These are phyloP conservation scores for Curvularia hawaiiensis DNA, from an alignment of 2,329 filamentous ascomycete genomes.

Conservation along the genomic window DNA sequence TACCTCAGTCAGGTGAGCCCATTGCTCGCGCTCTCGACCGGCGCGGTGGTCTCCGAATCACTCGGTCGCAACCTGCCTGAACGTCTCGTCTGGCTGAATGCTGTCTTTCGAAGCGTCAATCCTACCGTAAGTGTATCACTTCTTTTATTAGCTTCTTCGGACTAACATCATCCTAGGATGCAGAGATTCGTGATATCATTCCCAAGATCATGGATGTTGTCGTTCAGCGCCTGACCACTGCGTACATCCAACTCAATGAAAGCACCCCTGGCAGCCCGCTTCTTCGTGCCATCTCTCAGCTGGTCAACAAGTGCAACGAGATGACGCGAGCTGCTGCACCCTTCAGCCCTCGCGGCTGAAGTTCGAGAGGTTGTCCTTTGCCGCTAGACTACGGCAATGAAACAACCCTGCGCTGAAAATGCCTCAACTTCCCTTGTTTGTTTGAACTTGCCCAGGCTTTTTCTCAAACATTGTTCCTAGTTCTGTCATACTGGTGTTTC, in stretches of 20 bases:
- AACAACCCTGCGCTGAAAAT: slow-evolving; percentile 37
- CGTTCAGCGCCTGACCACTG: slow-evolving; percentile 59
- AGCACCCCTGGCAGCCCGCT: slow-evolving; percentile 58
- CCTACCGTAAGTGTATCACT: slow-evolving; percentile 52
- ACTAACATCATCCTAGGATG: slow-evolving; percentile 48
- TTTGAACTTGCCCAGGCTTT: not conserved
- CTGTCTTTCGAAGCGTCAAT: slow-evolving; percentile 61
- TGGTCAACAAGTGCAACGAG: slow-evolving; percentile 47
- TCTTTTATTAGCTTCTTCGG: not conserved
- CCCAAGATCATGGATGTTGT: slow-evolving; percentile 66
- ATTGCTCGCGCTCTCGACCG: slow-evolving; percentile 64
- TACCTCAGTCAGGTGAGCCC: slow-evolving; percentile 62
- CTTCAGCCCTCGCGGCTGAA: slow-evolving; percentile 23
- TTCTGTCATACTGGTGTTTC: not conserved
- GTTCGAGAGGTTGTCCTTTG: not conserved
- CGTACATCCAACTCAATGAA: slow-evolving; percentile 63
- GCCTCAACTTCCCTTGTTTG: slow-evolving; percentile 18
- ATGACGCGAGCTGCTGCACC: slow-evolving; percentile 33
- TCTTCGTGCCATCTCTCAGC: slow-evolving; percentile 56
- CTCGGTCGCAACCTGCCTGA: slow-evolving; percentile 59
- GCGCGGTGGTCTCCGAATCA: slow-evolving; percentile 64
- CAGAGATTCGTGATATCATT: slow-evolving; percentile 61
- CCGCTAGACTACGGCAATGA: not conserved
- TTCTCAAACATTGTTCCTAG: not conserved
- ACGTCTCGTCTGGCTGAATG: slow-evolving; percentile 64